phyloP scores from a whole-genome alignment of 495 filamentous ascomycete genomes.

The Hypoxylon intermedium region DNA sequence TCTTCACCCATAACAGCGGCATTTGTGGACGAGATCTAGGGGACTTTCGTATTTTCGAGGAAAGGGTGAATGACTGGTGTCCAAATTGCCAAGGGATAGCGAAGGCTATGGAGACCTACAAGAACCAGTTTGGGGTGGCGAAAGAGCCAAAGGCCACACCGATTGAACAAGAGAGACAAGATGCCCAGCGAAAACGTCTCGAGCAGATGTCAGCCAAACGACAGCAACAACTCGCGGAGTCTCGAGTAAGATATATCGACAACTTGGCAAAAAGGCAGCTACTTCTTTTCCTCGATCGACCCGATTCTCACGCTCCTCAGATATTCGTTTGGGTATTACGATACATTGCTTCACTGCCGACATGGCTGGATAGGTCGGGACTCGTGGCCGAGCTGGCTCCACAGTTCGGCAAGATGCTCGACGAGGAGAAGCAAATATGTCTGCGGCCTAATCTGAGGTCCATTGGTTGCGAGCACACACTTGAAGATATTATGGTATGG shows the following conservation, averaged over 20 bases:
- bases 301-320: background rate
- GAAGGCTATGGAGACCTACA: background rate
- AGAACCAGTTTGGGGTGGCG: background rate
- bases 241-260: conserved; percentile 1
- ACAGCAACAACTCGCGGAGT: too few relatives aligned
- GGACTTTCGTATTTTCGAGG: conserved; percentile 6
- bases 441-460: conserved; percentile 53
- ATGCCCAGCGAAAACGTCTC: too few relatives aligned
- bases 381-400: conserved; percentile 38
- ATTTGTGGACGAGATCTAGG: conserved; percentile 19
- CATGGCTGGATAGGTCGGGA: conserved; percentile 35
- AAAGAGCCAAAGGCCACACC: too few relatives aligned
- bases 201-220: too few relatives aligned
- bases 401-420: conserved; percentile 37
- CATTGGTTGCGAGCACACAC: conserved; percentile 51
- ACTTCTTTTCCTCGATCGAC: background rate
- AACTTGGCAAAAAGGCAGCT: background rate
- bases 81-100: background rate
- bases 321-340: conserved; percentile 21
- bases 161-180: too few relatives aligned
- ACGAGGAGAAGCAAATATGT: conserved; percentile 18
- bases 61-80: background rate
- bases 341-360: conserved; percentile 40
- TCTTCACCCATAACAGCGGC: background rate
- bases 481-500: conserved; percentile 42